Conservation (phyloP, 768 basidiomycete genomes). For the Hypholoma fasciculare region DNA sequence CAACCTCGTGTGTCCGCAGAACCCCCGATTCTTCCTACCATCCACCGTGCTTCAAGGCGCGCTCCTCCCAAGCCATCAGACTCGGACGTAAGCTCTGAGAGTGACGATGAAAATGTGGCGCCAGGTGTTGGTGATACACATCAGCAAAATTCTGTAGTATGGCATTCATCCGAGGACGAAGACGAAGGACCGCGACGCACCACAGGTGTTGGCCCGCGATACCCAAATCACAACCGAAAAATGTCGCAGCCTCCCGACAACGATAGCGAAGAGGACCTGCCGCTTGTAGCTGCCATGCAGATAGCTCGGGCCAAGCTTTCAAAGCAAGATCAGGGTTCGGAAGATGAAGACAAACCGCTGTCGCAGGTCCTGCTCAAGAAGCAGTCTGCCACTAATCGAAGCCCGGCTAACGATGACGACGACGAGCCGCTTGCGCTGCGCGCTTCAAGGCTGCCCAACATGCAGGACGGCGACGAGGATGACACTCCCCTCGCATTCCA, state of each 20-base stretch:
- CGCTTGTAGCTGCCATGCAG: slow-evolving; percentile 64
- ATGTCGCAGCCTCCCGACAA: slow-evolving; percentile 31
- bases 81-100: slow-evolving; percentile 53
- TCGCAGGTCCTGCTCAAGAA: slow-evolving; percentile 40
- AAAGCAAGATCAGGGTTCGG: slow-evolving; percentile 37
- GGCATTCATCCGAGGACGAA: slow-evolving; percentile 70
- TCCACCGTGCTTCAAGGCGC: slow-evolving; percentile 36
- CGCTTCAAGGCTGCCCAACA: slow-evolving; percentile 41
- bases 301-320: slow-evolving; percentile 50
- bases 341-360: slow-evolving; percentile 76
- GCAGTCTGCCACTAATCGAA: slow-evolving; percentile 33
- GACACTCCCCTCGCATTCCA: slow-evolving; percentile 71
- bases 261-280: slow-evolving; percentile 81
- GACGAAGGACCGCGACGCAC: slow-evolving; percentile 51
- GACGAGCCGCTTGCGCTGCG: slow-evolving; percentile 72
- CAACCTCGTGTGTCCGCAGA: slow-evolving; percentile 19
- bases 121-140: slow-evolving; percentile 11
- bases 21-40: slow-evolving; percentile 43
- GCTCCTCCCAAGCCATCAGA: slow-evolving; percentile 39
- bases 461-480: slow-evolving; percentile 48
- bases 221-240: slow-evolving; percentile 33
- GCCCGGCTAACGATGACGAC: slow-evolving; percentile 57
- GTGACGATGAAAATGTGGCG: slow-evolving; percentile 28
- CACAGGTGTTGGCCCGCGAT: slow-evolving; percentile 59
- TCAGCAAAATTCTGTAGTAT: slow-evolving; percentile 34